Evolutionary conservation across 768 basidiomycete species (phyloP).

Genomic region (Imleria badia): DNA sequence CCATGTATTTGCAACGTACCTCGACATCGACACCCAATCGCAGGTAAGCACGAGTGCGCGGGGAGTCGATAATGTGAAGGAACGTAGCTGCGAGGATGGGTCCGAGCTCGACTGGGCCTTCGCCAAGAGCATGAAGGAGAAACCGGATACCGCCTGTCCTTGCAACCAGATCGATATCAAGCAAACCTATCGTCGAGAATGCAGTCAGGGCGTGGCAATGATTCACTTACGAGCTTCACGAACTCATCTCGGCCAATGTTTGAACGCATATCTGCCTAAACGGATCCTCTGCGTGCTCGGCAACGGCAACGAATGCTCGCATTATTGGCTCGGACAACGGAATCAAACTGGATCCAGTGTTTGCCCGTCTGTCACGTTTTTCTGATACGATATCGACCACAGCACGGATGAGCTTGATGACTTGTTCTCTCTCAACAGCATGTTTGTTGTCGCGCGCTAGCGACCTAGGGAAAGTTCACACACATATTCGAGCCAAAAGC

Average conservation of each 20-base stretch:
- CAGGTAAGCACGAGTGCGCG: conserved; percentile 75
- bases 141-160: conserved; percentile 83
- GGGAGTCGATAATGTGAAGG: conserved; percentile 81
- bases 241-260: conserved; percentile 88
- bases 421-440: conserved; percentile 88
- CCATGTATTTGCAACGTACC: conserved; percentile 42
- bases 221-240: conserved; percentile 28
- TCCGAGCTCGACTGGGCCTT: conserved; percentile 82
- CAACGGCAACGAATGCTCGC: conserved; percentile 88
- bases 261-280: conserved; percentile 81
- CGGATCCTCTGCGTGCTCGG: conserved; percentile 90
- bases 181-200: conserved; percentile 56
- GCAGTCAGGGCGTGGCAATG: conserved; percentile 8
- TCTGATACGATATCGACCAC: conserved; percentile 77
- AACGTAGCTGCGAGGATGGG: conserved; percentile 79
- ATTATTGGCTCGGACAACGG: conserved; percentile 76
- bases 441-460: conserved; percentile 83
- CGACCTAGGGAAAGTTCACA: conserved; percentile 48
- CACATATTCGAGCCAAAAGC: background rate
- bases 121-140: conserved; percentile 83
- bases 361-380: conserved; percentile 42
- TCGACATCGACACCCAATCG: conserved; percentile 86
- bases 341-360: conserved; percentile 43
- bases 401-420: conserved; percentile 81
- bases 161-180: conserved; percentile 82